Evolutionary conservation across 2,329 filamentous ascomycete species (phyloP), one percentile per base, ranked within the genome.

Genomic region (Sclerotinia glacialis): DNA sequence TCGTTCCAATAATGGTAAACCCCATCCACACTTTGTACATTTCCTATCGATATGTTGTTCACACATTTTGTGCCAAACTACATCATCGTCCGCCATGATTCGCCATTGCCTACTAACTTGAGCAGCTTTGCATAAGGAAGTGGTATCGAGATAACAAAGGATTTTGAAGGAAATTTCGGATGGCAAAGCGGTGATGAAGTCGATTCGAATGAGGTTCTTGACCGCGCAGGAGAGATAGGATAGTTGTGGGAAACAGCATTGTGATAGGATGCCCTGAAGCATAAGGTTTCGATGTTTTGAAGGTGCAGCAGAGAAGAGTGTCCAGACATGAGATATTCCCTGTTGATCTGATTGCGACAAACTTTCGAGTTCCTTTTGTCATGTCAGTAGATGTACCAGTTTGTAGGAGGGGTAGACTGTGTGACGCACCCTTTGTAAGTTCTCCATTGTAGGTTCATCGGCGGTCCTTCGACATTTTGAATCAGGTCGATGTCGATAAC

Each of bases 41-140:
- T 96, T 96, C 68, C 92, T 84, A 76, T 96, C 92, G 72, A 97
- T 96, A 77, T 97, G 93, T 76, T 98, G 94, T 78, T 97, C 93
- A 76, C 95, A 99, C 93, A 98, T 97, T 70, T 89, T 90, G 76
- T 97, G 91, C 95, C 95, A 99, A 5, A 99, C 94, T 11, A 96
- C 90, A 77, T 99, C 94, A 75, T 97, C 94, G 74, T 98, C 95
- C n/a, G 95, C 94, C 50, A 99, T 81, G 67, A 86, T 86, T 69
- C 92, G 86, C 95, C 95, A 99, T 72, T 89, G 85, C 67, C 88
- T 86, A 76, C 92, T 97, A 65, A 99, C 95, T 78, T 97, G 93
- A 0, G 95, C 92, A 1, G 95, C 94, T 77, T 97, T 97, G 82
- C 95, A 98, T 0, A 99, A 84, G 0, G 94, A 97, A 2, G 91